phyloP scores from a whole-genome alignment of 352 stramenopile species.

The Halophytophthora polymorphica region DNA sequence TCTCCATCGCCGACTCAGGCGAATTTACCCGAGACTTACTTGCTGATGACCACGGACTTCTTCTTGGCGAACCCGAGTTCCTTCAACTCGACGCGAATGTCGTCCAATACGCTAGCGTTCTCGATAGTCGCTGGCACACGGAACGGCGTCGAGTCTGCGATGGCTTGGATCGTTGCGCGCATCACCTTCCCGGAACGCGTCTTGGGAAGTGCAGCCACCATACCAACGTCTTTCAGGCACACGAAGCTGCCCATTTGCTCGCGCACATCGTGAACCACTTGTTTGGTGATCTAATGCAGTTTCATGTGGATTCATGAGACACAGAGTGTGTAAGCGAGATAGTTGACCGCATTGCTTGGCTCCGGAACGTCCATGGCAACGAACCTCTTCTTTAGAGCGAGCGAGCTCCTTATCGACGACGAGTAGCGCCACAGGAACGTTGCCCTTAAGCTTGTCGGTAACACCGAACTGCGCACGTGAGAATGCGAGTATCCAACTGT shows the following conservation, averaged over 20 bases:
- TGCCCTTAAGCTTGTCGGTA: conserved; percentile 38
- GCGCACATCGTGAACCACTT: conserved; percentile 40
- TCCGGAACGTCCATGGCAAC: background rate
- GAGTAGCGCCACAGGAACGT: conserved; percentile 40
- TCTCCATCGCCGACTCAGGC: background rate
- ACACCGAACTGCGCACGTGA: conserved; percentile 36
- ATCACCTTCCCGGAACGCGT: conserved; percentile 56
- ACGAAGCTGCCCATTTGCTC: conserved; percentile 53
- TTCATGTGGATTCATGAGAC: conserved; percentile 2
- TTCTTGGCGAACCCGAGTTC: conserved; percentile 45
- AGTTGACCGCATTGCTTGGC: background rate
- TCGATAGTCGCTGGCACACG: conserved; percentile 53
- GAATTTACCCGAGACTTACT: conserved; percentile 13
- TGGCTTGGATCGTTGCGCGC: conserved; percentile 48
- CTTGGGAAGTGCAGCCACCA: conserved; percentile 46
- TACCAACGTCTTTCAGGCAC: conserved; percentile 39
- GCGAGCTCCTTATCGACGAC: conserved; percentile 43
- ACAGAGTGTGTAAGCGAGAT: conserved; percentile 3
- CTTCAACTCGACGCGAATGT: conserved; percentile 31
- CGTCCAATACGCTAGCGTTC: conserved; percentile 36
- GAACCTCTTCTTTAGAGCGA: conserved; percentile 32
- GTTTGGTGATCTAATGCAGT: conserved; percentile 22
- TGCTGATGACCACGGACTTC: conserved; percentile 23
- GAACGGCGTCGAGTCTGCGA: conserved; percentile 39
- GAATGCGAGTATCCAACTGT: conserved; percentile 1